Evolutionary conservation across 1,284 basidiomycete genomes (phyloP), one percentile per base, ranked within the genome.

Genomic region (Rhodofomes roseus): DNA sequence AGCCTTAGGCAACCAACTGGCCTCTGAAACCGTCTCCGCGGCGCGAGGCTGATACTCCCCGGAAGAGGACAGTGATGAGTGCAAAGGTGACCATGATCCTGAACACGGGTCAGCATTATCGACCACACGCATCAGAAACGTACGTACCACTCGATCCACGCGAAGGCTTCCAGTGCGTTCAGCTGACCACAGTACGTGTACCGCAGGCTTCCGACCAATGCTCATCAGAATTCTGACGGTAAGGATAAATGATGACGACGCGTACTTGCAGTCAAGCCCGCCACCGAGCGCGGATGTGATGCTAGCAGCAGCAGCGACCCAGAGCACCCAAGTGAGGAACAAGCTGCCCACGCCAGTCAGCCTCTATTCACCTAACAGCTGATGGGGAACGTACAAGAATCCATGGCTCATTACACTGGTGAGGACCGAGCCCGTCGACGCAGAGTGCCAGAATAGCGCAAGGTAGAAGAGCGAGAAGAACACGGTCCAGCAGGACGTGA

Each of bases 401-500:
- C 80, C 71, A 72, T 92, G 87, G 31, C 82, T 79, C 52, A 80
- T 77, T 29, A 90, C 81, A 66, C 86, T 89, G 31, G 82, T 82
- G 52, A 87, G 46, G 27, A 81, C 58, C 29, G 77, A 78, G 12
- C 77, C 80, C 8, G 79, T 70, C 4, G 76, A 73, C 54, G 78
- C 68, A n/a, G 66, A 69, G 62, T 68, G 69, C 53, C 81, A 70
- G 78, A 92, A 89, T 46, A 86, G 70, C 16, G 75, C 62, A 55
- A 84, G 70, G 70, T 83, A 84, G 59, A 85, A 54, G 3, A 77
- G 66, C 36, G 81, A 80, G 58, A 86, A 76, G 54, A 85, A 64
- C 6, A 87, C 72, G 1, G 90, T 92, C 90, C 90, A 92, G 64
- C 77, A 74, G 18, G 85, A 86, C 22, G 77, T 70, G 75, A 92